phyloP scores from a whole-genome alignment of 345 rosid genomes.

The Orychophragmus violaceus region DNA sequence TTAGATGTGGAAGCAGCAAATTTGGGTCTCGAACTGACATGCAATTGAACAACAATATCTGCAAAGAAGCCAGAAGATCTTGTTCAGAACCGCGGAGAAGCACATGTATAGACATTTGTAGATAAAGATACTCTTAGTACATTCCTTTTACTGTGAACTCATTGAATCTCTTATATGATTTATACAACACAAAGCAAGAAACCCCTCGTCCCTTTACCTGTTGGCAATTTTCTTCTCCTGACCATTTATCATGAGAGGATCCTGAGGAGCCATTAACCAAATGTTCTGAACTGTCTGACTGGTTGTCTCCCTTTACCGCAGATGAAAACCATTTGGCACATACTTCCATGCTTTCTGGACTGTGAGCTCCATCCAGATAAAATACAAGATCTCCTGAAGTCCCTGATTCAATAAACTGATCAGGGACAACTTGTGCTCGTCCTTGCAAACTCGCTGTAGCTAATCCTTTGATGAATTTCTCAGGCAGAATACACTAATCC shows the following conservation, averaged over 20 bases:
- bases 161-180: no score
- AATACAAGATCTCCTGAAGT: slow-evolving; percentile 57
- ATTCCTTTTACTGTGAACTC: no score
- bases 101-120: background rate
- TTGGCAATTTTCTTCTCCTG: slow-evolving; percentile 38
- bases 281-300: slow-evolving; percentile 27
- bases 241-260: slow-evolving; percentile 29
- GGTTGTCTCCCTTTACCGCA: slow-evolving; percentile 48
- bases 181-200: slow-evolving; percentile 6
- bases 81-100: slow-evolving; percentile 3
- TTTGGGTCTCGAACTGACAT: slow-evolving; percentile 75
- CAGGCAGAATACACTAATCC: slow-evolving; percentile 61
- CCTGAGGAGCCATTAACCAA: slow-evolving; percentile 30
- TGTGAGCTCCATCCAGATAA: slow-evolving; percentile 93
- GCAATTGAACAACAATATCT: slow-evolving; percentile 74
- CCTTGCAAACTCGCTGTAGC: slow-evolving; percentile 80
- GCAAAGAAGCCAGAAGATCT: slow-evolving; percentile 25
- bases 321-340: slow-evolving; percentile 87
- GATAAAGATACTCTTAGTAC: background rate
- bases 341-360: slow-evolving; percentile 90
- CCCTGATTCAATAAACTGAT: slow-evolving; percentile 39
- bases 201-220: slow-evolving; percentile 44
- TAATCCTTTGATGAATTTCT: slow-evolving; percentile 75
- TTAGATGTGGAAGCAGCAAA: slow-evolving; percentile 56
- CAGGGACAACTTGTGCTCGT: slow-evolving; percentile 81